A percentile compares a stretch with the other conserved stretches of the same genome.
phyloP scores from a whole-genome alignment of 2,329 filamentous ascomycete species.

The Septoria linicola region DNA sequence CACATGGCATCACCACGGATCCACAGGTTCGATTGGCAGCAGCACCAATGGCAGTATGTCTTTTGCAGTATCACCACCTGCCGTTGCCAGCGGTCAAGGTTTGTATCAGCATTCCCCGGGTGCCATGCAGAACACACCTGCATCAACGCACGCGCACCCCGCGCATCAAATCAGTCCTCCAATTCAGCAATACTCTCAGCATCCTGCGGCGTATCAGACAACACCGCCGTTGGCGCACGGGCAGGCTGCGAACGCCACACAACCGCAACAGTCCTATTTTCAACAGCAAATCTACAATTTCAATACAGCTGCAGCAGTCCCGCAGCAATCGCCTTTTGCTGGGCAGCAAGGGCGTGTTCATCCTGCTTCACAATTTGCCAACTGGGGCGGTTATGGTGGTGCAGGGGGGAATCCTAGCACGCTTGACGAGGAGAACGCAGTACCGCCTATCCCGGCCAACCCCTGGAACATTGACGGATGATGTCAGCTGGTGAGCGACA shows the following conservation, averaged over 20 bases:
- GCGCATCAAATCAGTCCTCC: conserved; percentile 26
- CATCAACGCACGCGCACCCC: conserved; percentile 15
- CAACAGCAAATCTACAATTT: conserved; percentile 23
- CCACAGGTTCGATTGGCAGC: conserved; percentile 31
- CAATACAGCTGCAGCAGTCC: conserved; percentile 7
- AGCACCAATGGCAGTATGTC: conserved; percentile 26
- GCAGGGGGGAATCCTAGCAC: conserved; percentile 26
- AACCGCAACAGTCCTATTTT: conserved; percentile 25
- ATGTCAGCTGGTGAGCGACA: conserved; percentile 9
- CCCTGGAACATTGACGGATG: conserved; percentile 25
- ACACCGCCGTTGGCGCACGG: conserved; percentile 11
- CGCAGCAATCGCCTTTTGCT: conserved; percentile 19
- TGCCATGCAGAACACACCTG: conserved; percentile 18
- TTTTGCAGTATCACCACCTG: conserved; percentile 25
- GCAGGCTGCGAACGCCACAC: conserved; percentile 9
- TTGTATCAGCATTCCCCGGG: conserved; percentile 11
- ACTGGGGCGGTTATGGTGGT: conserved; percentile 34
- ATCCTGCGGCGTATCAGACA: conserved; percentile 15
- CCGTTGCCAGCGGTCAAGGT: conserved; percentile 11
- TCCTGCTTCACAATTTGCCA: conserved; percentile 33
- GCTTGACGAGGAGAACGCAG: conserved; percentile 36
- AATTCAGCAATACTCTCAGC: conserved; percentile 17
- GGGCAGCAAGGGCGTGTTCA: conserved; percentile 18
- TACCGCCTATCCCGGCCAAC: conserved; percentile 30
- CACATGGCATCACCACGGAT: conserved; percentile 32